Percentiles rank a stretch among this genome's conserved stretches.
These are phyloP conservation scores for Diospyros lotus DNA, from an alignment of 148 eudicot species.

Conservation along the genomic window DNA sequence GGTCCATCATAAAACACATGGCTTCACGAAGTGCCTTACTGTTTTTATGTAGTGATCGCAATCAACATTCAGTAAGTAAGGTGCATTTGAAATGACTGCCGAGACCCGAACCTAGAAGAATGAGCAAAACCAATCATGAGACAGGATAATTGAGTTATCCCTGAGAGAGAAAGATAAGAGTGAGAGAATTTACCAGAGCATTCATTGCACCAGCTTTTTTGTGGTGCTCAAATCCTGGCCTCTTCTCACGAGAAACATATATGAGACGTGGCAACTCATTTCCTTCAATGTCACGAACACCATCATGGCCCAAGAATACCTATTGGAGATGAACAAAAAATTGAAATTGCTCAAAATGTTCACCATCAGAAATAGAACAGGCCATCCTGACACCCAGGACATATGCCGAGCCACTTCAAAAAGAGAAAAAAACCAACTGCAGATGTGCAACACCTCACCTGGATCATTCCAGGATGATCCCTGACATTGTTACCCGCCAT, in stretches of 20 bases:
- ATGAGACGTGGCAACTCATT: slow-evolving; percentile 86
- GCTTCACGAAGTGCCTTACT: slow-evolving; percentile 93
- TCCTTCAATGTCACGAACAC: slow-evolving; percentile 76
- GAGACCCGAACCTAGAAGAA: slow-evolving; percentile 69
- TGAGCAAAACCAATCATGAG: background rate
- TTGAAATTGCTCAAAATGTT: background rate
- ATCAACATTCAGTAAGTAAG: slow-evolving; percentile 86
- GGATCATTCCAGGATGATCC: slow-evolving; percentile 99
- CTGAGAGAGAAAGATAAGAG: background rate
- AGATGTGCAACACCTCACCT: slow-evolving; percentile 37
- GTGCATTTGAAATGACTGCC: slow-evolving; percentile 89
- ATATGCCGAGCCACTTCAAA: background rate
- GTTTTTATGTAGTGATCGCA: slow-evolving; percentile 97
- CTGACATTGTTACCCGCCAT: slow-evolving; percentile 94
- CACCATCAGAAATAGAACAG: background rate
- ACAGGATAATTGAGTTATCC: background rate
- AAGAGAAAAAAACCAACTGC: background rate
- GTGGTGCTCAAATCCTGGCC: slow-evolving; percentile 93
- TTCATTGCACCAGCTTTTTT: slow-evolving; percentile 99
- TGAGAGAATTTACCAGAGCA: slow-evolving; percentile 54
- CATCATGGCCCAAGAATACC: slow-evolving; percentile 92
- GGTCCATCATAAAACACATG: slow-evolving; percentile 99
- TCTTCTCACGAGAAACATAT: slow-evolving; percentile 98
- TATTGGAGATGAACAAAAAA: slow-evolving; percentile 17
- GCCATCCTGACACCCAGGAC: background rate